These are phyloP conservation scores for Hibiscus syriacus DNA, from an alignment of 345 rosid genomes.

Conservation along the genomic window DNA sequence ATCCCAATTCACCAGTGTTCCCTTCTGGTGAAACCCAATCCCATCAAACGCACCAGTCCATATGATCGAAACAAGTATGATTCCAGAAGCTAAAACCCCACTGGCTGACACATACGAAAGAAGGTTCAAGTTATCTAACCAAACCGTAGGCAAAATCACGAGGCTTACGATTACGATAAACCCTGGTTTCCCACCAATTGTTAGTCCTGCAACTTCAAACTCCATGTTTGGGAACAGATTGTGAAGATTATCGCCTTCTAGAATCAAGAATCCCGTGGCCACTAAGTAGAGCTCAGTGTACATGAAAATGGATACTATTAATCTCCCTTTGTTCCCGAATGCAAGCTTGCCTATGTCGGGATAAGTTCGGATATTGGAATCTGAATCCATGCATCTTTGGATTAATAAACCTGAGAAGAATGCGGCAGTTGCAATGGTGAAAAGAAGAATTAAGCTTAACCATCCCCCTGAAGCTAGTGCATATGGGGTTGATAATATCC, in stretches of 20 bases:
- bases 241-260: constrained; percentile 81
- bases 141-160: constrained; percentile 68
- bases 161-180: constrained; percentile 62
- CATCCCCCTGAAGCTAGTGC: constrained; percentile 94
- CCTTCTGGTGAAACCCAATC: constrained; percentile 52
- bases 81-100: constrained; percentile 75
- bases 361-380: constrained; percentile 54
- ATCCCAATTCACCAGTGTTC: constrained; percentile 32
- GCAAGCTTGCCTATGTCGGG: constrained; percentile 84
- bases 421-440: constrained; percentile 44
- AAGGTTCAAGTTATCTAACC: constrained; percentile 67
- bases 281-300: constrained; percentile 73
- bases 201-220: constrained; percentile 37
- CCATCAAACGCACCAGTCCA: constrained; percentile 72
- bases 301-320: constrained; percentile 54
- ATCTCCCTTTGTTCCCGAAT: constrained; percentile 63
- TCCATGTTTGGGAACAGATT: constrained; percentile 46
- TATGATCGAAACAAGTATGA: constrained; percentile 60
- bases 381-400: constrained; percentile 70
- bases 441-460: constrained; percentile 60
- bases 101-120: constrained; percentile 84
- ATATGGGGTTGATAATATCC: constrained; percentile 75
- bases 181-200: constrained; percentile 42
- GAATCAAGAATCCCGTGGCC: constrained; percentile 71
- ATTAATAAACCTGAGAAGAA: constrained; percentile 70